A percentile compares a stretch with the other conserved stretches of the same genome.
These are phyloP conservation scores for Kwoniella dejecticola DNA, from an alignment of 768 basidiomycete species.

Conservation along the genomic window DNA sequence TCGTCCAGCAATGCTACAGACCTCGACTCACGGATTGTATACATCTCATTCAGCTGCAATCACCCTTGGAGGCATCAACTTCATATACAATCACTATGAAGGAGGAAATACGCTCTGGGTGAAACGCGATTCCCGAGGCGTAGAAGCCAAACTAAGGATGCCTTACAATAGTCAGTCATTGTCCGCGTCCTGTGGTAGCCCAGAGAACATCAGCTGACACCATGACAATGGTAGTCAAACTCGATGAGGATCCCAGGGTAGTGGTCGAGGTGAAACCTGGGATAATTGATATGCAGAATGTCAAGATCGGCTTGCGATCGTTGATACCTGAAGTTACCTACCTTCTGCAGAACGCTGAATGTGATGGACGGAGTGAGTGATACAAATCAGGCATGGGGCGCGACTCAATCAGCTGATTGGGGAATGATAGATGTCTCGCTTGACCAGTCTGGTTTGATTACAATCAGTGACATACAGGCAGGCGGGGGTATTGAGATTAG, in stretches of 20 bases:
- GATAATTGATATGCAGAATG: conserved; percentile 33
- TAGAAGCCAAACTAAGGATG: conserved; percentile 64
- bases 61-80: conserved; percentile 12
- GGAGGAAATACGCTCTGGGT: conserved; percentile 61
- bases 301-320: conserved; percentile 14
- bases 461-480: conserved; percentile 24
- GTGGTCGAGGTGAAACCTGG: conserved; percentile 48
- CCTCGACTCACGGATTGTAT: conserved; percentile 70
- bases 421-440: neutral
- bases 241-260: conserved; percentile 40
- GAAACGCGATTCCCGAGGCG: conserved; percentile 64
- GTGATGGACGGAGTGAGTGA: conserved; percentile 13
- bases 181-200: neutral
- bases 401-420: too few species aligned
- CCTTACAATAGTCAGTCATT: conserved; percentile 46
- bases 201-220: conserved; percentile 1
- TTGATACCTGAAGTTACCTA: conserved; percentile 22
- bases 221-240: conserved; percentile 31
- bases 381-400: too few species aligned
- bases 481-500: conserved; percentile 32
- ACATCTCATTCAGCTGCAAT: conserved; percentile 21
- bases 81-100: conserved; percentile 25
- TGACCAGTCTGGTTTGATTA: conserved; percentile 2
- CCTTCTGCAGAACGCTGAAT: conserved; percentile 7
- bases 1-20: too few species aligned